Evolutionary conservation across 169 alveolate genomes (phyloP).

Genomic region (Cryptosporidium andersoni): DNA sequence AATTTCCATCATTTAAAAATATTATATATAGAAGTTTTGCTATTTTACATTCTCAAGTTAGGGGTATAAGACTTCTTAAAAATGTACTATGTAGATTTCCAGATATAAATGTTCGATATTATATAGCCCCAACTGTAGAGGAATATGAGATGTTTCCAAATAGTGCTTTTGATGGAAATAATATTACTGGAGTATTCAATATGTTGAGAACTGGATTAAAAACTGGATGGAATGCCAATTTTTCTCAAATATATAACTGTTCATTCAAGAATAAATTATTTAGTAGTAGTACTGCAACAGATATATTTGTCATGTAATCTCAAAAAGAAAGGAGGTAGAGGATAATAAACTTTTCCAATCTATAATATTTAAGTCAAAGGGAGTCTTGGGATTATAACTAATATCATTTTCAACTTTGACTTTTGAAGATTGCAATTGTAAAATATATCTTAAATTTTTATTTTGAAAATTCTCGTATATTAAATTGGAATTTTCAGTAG

Average conservation of each 20-base stretch:
- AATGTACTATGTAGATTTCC: conserved; percentile 46
- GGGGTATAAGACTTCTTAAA: conserved; percentile 39
- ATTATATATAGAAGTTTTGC: conserved; percentile 47
- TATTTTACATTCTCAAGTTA: conserved; percentile 57
- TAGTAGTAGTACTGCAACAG: too few relatives aligned
- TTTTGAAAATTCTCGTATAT: too few relatives aligned
- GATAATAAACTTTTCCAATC: too few relatives aligned
- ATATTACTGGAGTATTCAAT: conserved; percentile 52
- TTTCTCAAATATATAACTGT: conserved; percentile 48
- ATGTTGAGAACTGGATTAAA: conserved; percentile 51
- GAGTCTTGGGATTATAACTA: too few relatives aligned
- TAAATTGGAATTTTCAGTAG: too few relatives aligned
- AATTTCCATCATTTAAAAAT: conserved; percentile 27
- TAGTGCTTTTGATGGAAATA: conserved; percentile 65
- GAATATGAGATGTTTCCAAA: conserved; percentile 55
- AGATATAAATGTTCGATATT: conserved; percentile 41
- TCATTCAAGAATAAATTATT: too few relatives aligned
- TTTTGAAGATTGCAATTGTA: too few relatives aligned
- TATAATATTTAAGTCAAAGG: too few relatives aligned
- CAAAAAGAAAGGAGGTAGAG: too few relatives aligned
- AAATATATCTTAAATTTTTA: too few relatives aligned
- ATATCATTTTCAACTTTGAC: too few relatives aligned
- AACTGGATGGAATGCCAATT: conserved; percentile 58
- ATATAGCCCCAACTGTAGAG: conserved; percentile 42
- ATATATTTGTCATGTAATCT: too few relatives aligned